phyloP scores from a whole-genome alignment of 257 asterid species.

The Perilla frutescens region DNA sequence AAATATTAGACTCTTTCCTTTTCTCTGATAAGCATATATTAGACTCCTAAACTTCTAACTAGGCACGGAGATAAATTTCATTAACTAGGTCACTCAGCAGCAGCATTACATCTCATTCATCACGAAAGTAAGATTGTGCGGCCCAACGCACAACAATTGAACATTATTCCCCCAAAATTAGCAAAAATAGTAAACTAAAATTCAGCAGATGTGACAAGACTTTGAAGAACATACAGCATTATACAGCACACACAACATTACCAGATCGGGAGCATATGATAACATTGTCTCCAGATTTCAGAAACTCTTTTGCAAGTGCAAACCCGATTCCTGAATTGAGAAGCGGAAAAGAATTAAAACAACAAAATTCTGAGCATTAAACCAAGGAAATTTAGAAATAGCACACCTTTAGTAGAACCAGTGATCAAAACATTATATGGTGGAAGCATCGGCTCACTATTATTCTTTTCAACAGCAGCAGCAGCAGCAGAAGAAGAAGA shows the following conservation, averaged over 20 bases:
- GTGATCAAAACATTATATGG: conserved; percentile 88
- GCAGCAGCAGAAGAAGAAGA: conserved; percentile 28
- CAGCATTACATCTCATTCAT: too few relatives aligned
- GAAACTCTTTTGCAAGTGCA: conserved; percentile 91
- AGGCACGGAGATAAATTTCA: too few relatives aligned
- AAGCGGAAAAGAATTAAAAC: background rate
- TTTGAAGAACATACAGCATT: background rate
- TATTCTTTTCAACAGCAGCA: background rate
- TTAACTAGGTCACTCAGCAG: too few relatives aligned
- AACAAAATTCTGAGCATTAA: background rate
- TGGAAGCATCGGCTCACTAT: conserved; percentile 67
- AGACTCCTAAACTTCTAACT: too few relatives aligned
- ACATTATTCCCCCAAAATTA: background rate
- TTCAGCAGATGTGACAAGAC: conserved; percentile 9
- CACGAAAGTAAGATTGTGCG: too few relatives aligned
- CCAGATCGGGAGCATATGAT: conserved; percentile 94
- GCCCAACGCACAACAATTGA: too few relatives aligned
- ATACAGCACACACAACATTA: conserved; percentile 24
- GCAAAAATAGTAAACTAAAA: background rate
- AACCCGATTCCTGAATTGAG: conserved; percentile 83
- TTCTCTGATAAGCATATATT: too few relatives aligned
- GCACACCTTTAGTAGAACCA: conserved; percentile 80
- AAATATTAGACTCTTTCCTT: too few relatives aligned
- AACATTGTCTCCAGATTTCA: conserved; percentile 89
- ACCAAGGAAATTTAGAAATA: background rate